Evolutionary conservation across 768 basidiomycete genomes (phyloP).

Genomic region (Daedaleopsis sinensis): DNA sequence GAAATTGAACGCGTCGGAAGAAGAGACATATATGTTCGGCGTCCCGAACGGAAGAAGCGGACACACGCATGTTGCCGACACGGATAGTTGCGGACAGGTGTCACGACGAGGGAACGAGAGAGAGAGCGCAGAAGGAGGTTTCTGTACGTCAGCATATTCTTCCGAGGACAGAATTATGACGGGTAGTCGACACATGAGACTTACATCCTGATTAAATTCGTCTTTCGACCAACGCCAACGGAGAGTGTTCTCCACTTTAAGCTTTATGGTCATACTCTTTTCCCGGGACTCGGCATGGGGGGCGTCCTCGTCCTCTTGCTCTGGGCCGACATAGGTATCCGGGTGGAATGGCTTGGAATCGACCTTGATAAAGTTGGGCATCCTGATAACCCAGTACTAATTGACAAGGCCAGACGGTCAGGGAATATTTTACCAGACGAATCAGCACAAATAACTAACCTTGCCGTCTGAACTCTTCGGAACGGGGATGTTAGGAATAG

Average conservation of each 20-base stretch:
- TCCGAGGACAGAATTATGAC: neutral
- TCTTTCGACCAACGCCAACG: constrained; percentile 95
- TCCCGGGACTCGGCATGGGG: constrained; percentile 66
- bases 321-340: constrained; percentile 81
- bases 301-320: constrained; percentile 71
- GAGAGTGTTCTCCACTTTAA: constrained; percentile 91
- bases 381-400: constrained; percentile 88
- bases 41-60: neutral
- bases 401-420: neutral
- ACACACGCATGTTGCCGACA: neutral
- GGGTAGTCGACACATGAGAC: constrained; percentile 32
- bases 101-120: neutral
- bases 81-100: constrained; percentile 1
- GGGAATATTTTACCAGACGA: neutral
- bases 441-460: constrained; percentile 48
- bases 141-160: neutral
- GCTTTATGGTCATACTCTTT: constrained; percentile 82
- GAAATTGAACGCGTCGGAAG: neutral
- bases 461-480: constrained; percentile 80
- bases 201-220: constrained; percentile 72
- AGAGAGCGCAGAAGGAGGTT: neutral
- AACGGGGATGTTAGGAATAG: constrained; percentile 86
- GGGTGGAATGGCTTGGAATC: constrained; percentile 90
- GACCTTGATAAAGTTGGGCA: constrained; percentile 93
- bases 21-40: neutral